Conservation (phyloP, 1,284 basidiomycete species). For the Xerocomus amazonicus region DNA sequence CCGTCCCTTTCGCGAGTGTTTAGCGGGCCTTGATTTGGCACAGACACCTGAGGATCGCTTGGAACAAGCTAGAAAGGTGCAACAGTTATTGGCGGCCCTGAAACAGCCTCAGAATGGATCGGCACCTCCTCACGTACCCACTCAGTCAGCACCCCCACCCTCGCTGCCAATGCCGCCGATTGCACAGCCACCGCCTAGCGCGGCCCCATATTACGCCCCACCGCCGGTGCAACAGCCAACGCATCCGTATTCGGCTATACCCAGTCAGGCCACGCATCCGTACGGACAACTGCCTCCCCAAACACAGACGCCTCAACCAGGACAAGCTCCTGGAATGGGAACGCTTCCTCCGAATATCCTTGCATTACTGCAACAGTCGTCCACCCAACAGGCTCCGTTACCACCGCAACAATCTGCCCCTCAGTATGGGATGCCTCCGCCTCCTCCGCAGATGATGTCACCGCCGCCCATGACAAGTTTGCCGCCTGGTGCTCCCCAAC, state of each 20-base stretch:
- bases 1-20: neutral
- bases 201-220: slow-evolving; percentile 42
- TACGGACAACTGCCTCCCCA: slow-evolving; percentile 40
- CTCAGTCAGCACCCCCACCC: slow-evolving; percentile 36
- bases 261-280: slow-evolving; percentile 27
- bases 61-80: slow-evolving; percentile 78
- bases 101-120: slow-evolving; percentile 58
- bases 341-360: slow-evolving; percentile 61
- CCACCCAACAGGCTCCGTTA: slow-evolving; percentile 35
- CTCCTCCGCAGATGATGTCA: slow-evolving; percentile 34
- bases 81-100: slow-evolving; percentile 74
- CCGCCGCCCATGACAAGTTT: slow-evolving; percentile 40
- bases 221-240: slow-evolving; percentile 35
- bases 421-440: slow-evolving; percentile 41
- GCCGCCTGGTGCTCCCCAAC: slow-evolving; percentile 35
- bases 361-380: slow-evolving; percentile 52
- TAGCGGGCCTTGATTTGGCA: slow-evolving; percentile 4
- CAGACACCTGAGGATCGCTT: slow-evolving; percentile 61
- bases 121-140: slow-evolving; percentile 22
- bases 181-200: slow-evolving; percentile 33
- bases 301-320: slow-evolving; percentile 36
- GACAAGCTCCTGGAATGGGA: slow-evolving; percentile 35
- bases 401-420: slow-evolving; percentile 36
- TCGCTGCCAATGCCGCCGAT: slow-evolving; percentile 34
- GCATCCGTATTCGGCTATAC: slow-evolving; percentile 36